phyloP scores from a whole-genome alignment of 345 rosid species.

The Linum tenue region DNA sequence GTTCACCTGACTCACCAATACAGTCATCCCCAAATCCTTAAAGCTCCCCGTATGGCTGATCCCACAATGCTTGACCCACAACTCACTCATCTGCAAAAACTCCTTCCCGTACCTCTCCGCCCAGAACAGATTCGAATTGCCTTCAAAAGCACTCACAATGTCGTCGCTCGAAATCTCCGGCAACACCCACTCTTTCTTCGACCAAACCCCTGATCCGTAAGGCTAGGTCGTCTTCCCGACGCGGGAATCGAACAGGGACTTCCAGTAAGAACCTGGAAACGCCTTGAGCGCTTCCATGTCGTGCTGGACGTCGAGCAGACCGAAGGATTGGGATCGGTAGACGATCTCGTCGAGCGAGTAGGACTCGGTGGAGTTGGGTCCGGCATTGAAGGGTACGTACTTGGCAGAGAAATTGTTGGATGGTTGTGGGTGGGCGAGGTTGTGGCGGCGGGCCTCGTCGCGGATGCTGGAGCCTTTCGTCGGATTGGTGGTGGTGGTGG shows the following conservation, averaged over 20 bases:
- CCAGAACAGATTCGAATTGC: constrained; percentile 86
- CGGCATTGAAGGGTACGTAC: constrained; percentile 49
- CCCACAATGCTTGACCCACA: constrained; percentile 95
- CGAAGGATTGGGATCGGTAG: constrained; percentile 19
- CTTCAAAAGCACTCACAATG: constrained; percentile 84
- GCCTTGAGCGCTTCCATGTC: constrained; percentile 18
- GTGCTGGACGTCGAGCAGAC: constrained; percentile 25
- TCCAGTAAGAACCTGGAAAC: constrained; percentile 34
- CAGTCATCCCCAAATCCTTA: constrained; percentile 91
- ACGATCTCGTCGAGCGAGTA: constrained; percentile 27
- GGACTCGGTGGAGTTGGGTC: constrained; percentile 11
- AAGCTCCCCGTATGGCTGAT: constrained; percentile 91
- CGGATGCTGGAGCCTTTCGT: constrained; percentile 27
- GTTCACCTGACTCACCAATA: constrained; percentile 84
- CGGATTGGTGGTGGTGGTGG: constrained; percentile 5
- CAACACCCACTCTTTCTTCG: constrained; percentile 88
- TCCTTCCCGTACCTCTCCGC: constrained; percentile 78
- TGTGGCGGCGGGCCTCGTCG: constrained; percentile 45
- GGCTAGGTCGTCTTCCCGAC: constrained; percentile 83
- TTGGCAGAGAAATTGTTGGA: constrained; percentile 36
- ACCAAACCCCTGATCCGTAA: constrained; percentile 85
- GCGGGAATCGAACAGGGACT: constrained; percentile 73
- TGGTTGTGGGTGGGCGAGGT: constrained; percentile 14
- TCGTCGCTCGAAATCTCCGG: constrained; percentile 77
- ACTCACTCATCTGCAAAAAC: constrained; percentile 67